These are phyloP conservation scores for Paracorniculantispora psalliotae DNA, from an alignment of 2,329 filamentous ascomycete species.

Conservation along the genomic window DNA sequence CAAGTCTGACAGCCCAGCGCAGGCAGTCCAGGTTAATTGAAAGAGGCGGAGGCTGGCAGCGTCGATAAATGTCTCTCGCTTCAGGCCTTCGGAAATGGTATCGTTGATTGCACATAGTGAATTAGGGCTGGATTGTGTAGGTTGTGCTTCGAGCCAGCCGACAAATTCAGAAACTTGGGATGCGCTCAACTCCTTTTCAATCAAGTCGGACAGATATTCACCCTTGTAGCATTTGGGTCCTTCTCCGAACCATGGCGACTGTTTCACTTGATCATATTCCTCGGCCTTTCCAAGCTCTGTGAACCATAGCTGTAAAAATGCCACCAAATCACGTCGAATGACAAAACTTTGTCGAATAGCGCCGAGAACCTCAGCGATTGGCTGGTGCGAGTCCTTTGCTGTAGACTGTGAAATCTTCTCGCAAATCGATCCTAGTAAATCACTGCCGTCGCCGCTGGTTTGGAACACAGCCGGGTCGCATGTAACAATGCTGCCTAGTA, in stretches of 20 bases:
- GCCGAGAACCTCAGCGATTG: constrained; percentile 33
- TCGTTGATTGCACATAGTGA: constrained; percentile 39
- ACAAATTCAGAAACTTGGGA: constrained; percentile 41
- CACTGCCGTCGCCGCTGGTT: constrained; percentile 33
- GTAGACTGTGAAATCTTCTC: constrained; percentile 24
- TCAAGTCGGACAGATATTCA: constrained; percentile 19
- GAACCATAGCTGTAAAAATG: constrained; percentile 45
- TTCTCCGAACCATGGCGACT: constrained; percentile 31
- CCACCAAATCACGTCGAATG: constrained; percentile 38
- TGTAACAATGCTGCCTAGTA: constrained; percentile 36
- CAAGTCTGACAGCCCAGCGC: constrained; percentile 12
- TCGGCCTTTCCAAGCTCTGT: constrained; percentile 35
- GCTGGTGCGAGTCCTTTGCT: constrained; percentile 16
- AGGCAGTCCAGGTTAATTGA: constrained; percentile 9
- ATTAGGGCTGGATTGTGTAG: constrained; percentile 20
- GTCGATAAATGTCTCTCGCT: constrained; percentile 38
- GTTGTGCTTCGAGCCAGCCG: constrained; percentile 36
- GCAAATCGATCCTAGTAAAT: constrained; percentile 37
- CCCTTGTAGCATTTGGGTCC: constrained; percentile 18
- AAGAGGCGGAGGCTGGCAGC: constrained; percentile 35
- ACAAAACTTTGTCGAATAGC: constrained; percentile 41
- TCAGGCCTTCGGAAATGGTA: constrained; percentile 38
- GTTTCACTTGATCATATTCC: constrained; percentile 21
- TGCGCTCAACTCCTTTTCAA: constrained; percentile 41
- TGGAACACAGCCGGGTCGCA: constrained; percentile 47